These are phyloP conservation scores for Multifurca ochricompacta DNA, from an alignment of 768 basidiomycete genomes.

Conservation along the genomic window DNA sequence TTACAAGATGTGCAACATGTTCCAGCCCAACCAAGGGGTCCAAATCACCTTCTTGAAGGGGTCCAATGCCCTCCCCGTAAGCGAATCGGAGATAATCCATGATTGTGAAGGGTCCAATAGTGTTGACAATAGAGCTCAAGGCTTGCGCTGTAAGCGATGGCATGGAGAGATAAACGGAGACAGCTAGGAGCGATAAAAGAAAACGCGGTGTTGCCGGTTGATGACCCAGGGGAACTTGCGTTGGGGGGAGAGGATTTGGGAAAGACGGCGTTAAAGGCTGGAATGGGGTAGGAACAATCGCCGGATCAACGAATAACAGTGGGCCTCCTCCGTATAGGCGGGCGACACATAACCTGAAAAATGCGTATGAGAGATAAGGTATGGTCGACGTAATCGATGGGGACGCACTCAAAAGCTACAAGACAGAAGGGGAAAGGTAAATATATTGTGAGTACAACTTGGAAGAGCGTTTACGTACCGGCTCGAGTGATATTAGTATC, in stretches of 20 bases:
- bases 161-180: conserved; percentile 79
- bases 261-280: conserved; percentile 71
- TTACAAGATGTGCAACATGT: conserved; percentile 45
- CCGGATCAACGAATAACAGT: conserved; percentile 54
- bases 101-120: conserved; percentile 73
- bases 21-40: conserved; percentile 68
- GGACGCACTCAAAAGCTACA: conserved; percentile 63
- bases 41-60: conserved; percentile 35
- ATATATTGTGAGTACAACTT: conserved; percentile 9
- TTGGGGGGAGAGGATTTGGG: conserved; percentile 24
- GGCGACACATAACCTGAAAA: conserved; percentile 68
- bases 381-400: background rate
- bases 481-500: conserved; percentile 85
- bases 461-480: conserved; percentile 41
- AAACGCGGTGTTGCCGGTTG: conserved; percentile 77
- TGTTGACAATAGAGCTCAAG: conserved; percentile 58
- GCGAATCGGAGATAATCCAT: conserved; percentile 76
- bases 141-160: conserved; percentile 70
- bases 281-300: conserved; percentile 53
- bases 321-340: conserved; percentile 86
- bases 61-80: conserved; percentile 56
- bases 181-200: conserved; percentile 80
- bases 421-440: conserved; percentile 16
- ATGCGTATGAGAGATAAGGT: conserved; percentile 6
- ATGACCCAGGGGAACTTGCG: conserved; percentile 39